A percentile compares a stretch with the other conserved stretches of the same genome.
Conservation (phyloP, 2,329 filamentous ascomycete genomes). For the Cadophora malorum region DNA sequence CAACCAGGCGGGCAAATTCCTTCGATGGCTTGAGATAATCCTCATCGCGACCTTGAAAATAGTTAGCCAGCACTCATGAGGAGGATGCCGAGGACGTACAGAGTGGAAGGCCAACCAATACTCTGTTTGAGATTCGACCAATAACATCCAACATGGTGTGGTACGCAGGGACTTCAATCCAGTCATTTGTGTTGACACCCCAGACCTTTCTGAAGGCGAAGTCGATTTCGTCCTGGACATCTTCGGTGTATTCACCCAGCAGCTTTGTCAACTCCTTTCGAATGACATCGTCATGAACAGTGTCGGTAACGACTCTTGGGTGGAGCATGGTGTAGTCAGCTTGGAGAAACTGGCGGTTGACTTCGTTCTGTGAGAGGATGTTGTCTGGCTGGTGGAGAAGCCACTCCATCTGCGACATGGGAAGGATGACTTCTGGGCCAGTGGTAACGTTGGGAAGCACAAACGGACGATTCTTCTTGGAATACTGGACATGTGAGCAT, state of each 20-base stretch:
- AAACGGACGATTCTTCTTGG: constrained; percentile 51
- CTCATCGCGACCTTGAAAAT: constrained; percentile 42
- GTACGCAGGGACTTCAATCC: constrained; percentile 39
- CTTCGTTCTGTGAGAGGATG: constrained; percentile 45
- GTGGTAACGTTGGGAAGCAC: constrained; percentile 51
- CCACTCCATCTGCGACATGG: constrained; percentile 50
- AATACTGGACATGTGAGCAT: constrained; percentile 45
- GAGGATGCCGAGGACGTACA: constrained; percentile 37
- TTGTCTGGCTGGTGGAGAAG: constrained; percentile 49
- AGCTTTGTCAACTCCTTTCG: constrained; percentile 47
- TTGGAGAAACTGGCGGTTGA: constrained; percentile 50
- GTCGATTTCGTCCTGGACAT: constrained; percentile 39
- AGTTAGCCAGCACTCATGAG: not conserved
- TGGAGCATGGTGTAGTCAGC: constrained; percentile 45
- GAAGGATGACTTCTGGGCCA: constrained; percentile 52
- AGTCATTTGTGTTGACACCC: constrained; percentile 38
- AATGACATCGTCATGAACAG: constrained; percentile 48
- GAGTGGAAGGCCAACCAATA: constrained; percentile 43
- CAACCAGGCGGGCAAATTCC: constrained; percentile 45
- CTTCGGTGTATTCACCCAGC: constrained; percentile 39
- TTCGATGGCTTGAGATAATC: constrained; percentile 45
- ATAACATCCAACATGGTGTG: constrained; percentile 42
- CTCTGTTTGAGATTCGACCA: constrained; percentile 41
- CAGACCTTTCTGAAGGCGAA: constrained; percentile 39
- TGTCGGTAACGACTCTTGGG: constrained; percentile 33